phyloP scores from a whole-genome alignment of 2,329 filamentous ascomycete species.

The Teratosphaeriaceae sp. region DNA sequence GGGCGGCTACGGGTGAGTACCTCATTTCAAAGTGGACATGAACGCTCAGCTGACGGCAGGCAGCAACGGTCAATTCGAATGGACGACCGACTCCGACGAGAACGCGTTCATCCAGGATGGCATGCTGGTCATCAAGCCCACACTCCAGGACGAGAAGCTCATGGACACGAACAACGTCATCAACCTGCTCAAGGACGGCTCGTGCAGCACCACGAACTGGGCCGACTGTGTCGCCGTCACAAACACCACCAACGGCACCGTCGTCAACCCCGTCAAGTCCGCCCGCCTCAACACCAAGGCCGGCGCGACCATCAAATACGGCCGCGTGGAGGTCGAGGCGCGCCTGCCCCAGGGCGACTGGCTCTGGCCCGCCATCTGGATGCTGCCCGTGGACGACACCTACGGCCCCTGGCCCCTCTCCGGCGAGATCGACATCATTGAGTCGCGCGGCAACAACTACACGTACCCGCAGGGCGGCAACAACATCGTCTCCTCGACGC shows the following conservation, averaged over 20 bases:
- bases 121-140: conserved; percentile 67
- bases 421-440: conserved; percentile 78
- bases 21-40: not conserved
- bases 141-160: conserved; percentile 61
- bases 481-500: conserved; percentile 69
- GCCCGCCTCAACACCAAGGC: conserved; percentile 70
- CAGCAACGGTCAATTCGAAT: conserved; percentile 74
- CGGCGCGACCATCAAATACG: conserved; percentile 67
- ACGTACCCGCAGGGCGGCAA: conserved; percentile 71
- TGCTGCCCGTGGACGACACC: conserved; percentile 65
- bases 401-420: conserved; percentile 75
- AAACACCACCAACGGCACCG: conserved; percentile 69
- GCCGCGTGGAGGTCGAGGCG: conserved; percentile 72
- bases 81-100: conserved; percentile 64
- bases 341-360: conserved; percentile 73
- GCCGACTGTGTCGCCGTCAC: conserved; percentile 62
- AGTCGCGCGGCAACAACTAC: conserved; percentile 77
- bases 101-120: conserved; percentile 69
- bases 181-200: conserved; percentile 59
- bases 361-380: conserved; percentile 91
- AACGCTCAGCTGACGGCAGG: not conserved
- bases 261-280: conserved; percentile 71
- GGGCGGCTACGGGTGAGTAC: conserved; percentile 66
- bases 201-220: conserved; percentile 57
- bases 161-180: conserved; percentile 61